Percentiles rank a stretch among this genome's conserved stretches.
Evolutionary conservation across 2,329 filamentous ascomycete species (phyloP).

Genomic region (Penicillium sumatraense): DNA sequence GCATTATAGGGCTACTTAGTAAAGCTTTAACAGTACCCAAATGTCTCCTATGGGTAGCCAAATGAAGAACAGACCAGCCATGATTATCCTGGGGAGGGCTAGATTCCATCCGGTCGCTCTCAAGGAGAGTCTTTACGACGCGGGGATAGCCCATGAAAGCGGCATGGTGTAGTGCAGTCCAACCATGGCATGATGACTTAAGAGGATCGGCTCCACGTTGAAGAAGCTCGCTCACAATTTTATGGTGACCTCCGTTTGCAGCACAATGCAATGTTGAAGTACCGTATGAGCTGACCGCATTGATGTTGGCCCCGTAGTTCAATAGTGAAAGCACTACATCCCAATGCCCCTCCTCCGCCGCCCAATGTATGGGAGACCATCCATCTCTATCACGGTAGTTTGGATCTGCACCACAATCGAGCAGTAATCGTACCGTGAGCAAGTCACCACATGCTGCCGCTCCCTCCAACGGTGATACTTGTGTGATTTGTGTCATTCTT

Average conservation of each 20-base stretch:
- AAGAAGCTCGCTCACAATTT: conserved; percentile 16
- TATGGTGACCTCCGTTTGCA: conserved; percentile 15
- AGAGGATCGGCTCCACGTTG: conserved; percentile 12
- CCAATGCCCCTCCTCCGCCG: conserved; percentile 25
- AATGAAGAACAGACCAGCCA: conserved; percentile 31
- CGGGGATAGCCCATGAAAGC: conserved; percentile 30
- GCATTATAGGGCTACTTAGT: conserved; percentile 3
- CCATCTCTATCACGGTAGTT: conserved; percentile 26
- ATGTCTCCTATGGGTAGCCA: conserved; percentile 28
- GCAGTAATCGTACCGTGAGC: conserved; percentile 22
- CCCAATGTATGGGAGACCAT: conserved; percentile 24
- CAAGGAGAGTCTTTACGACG: conserved; percentile 25
- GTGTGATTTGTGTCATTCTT: conserved; percentile 12
- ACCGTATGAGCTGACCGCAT: conserved; percentile 22
- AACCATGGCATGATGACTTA: conserved; percentile 17
- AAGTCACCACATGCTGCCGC: conserved; percentile 24
- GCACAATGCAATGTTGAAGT: conserved; percentile 28
- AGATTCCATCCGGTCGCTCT: conserved; percentile 24
- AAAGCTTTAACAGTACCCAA: conserved; percentile 21
- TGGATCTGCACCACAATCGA: conserved; percentile 30
- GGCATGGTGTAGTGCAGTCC: conserved; percentile 17
- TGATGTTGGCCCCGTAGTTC: conserved; percentile 20
- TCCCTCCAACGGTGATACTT: conserved; percentile 21
- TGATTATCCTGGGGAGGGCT: conserved; percentile 28
- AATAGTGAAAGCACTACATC: conserved; percentile 27